A percentile compares a stretch with the other conserved stretches of the same genome.
Conservation (phyloP, 2,329 filamentous ascomycete genomes). For the Paraphoma sp. region DNA sequence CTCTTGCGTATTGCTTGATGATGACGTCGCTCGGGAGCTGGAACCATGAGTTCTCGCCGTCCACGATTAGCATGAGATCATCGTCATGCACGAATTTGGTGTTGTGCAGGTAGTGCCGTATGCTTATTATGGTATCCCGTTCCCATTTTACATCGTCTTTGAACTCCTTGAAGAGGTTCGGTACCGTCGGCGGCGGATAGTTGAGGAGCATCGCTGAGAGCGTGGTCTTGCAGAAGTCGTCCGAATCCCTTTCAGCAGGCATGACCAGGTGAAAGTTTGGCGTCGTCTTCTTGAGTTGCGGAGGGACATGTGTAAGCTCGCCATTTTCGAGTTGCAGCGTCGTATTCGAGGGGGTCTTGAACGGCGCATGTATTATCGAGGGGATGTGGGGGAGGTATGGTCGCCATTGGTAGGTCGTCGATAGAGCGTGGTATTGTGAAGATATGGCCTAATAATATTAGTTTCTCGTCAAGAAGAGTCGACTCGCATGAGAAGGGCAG, state of each 20-base stretch:
- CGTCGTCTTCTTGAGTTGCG: conserved; percentile 39
- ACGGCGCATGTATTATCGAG: conserved; percentile 30
- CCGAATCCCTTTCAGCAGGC: conserved; percentile 55
- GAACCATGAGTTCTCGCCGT: conserved; percentile 70
- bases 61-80: conserved; percentile 69
- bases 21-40: conserved; percentile 70
- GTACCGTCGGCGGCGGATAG: conserved; percentile 64
- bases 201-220: conserved; percentile 65
- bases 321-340: conserved; percentile 45
- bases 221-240: conserved; percentile 63
- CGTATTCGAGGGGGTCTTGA: conserved; percentile 41
- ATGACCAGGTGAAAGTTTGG: conserved; percentile 63
- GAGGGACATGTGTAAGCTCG: conserved; percentile 32
- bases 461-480: background rate
- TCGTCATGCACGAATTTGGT: conserved; percentile 59
- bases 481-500: too few relatives aligned
- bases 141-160: conserved; percentile 42
- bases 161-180: conserved; percentile 52
- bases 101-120: conserved; percentile 57
- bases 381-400: conserved; percentile 31
- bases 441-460: conserved; percentile 29
- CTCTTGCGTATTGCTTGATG: conserved; percentile 66
- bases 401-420: conserved; percentile 39
- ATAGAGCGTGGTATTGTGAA: conserved; percentile 32
- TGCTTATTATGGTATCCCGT: conserved; percentile 54